Evolutionary conservation across 768 basidiomycete species (phyloP), one percentile per base, ranked within the genome.

Genomic region (Pholiota microspora): DNA sequence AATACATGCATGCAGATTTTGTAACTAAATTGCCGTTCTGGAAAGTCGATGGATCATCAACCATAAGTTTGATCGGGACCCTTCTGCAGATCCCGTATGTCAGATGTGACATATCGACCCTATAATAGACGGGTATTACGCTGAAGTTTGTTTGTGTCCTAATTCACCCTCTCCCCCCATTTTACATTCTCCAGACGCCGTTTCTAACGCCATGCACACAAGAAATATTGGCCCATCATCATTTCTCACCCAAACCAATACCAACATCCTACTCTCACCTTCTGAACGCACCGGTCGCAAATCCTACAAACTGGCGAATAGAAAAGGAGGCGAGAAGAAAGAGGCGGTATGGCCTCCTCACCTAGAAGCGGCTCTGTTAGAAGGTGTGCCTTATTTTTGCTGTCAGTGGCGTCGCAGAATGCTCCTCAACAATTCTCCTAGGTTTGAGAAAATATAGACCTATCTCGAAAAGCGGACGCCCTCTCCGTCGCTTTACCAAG

Each of bases 401-500:
- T 7, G 44, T 24, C 7, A 21, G 21, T 23, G 16, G n/a, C 40
- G 21, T 10, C 7, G 6, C 2, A 13, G 13, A 1, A 8, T 1
- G 1, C 18, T 35, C 25, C n/a, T 6, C 12, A 18, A n/a, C 13
- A n/a, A 45, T 45, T 18, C 8, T 7, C 48, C 25, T 27, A 60
- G 58, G 49, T 7, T 29, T 67, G 42, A 35, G 54, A n/a, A 53
- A 56, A 23, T 64, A 64, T 36, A 51, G 55, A 10, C 57, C 66
- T 18, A 38, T 62, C 38, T 62, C 64, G 2, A 63, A 61, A 47
- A 60, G 49, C n/a, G 58, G 60, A 15, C 49, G 56, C 16, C 59
- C 56, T 15, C 59, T 67, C 3, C 60, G 84, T 7, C 80, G 87
- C 50, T 88, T 85, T 64, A 88, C 88, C 34, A 81, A 85, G 73